Evolutionary conservation across 768 basidiomycete species (phyloP), one percentile per base, ranked within the genome.

Genomic region (Mycena amicta): DNA sequence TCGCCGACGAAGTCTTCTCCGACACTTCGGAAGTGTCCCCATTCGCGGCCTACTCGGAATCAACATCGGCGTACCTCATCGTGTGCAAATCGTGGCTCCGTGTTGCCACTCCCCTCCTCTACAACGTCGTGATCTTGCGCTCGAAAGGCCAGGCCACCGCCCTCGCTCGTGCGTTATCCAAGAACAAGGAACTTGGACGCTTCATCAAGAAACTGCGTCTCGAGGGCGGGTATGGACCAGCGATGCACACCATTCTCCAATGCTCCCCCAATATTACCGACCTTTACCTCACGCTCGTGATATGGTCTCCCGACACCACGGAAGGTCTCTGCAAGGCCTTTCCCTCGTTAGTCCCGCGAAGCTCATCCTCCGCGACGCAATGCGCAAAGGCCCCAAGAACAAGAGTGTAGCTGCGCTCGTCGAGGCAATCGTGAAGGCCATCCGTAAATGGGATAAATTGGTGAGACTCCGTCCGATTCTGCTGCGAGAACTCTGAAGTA

Each of bases 51-150:
- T n/a, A n/a, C n/a, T n/a, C n/a, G n/a, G n/a, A n/a, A n/a, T n/a
- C n/a, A n/a, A n/a, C n/a, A n/a, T n/a, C n/a, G n/a, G n/a, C n/a
- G n/a, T n/a, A n/a, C n/a, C n/a, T n/a, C n/a, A n/a, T n/a, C n/a
- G n/a, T n/a, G n/a, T n/a, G n/a, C n/a, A n/a, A n/a, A n/a, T n/a
- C n/a, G n/a, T n/a, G n/a, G n/a, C n/a, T n/a, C n/a, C n/a, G n/a
- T 40, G 65, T 68, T 25, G 57, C 61, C 1, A 68, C 69, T 5
- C 65, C 67, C 2, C 53, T 68, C 3, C 53, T 70, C 13, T 70
- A 68, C 22, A 45, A 64, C 16, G 64, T 67, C 15, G 66, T 70
- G 33, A 37, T n/a, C n/a, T n/a, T n/a, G n/a, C n/a, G n/a, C n/a
- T n/a, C n/a, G n/a, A n/a, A n/a, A n/a, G n/a, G n/a, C 33, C 33